phyloP scores from a whole-genome alignment of 305 asterid species.

The Vinca major region DNA sequence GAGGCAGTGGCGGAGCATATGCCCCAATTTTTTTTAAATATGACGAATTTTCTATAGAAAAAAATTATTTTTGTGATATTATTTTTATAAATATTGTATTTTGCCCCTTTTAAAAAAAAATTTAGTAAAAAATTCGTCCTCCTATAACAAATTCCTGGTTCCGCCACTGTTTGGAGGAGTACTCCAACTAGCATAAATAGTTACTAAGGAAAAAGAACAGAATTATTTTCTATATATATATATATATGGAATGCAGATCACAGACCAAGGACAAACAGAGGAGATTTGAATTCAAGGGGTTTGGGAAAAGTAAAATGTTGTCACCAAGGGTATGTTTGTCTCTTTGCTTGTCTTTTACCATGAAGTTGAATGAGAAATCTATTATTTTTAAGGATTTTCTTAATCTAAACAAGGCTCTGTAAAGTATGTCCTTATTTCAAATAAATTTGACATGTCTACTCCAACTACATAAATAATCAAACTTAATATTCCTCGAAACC shows the following conservation, averaged over 20 bases:
- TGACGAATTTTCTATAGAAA: no score
- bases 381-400: slow-evolving; percentile 6
- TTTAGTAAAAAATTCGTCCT: no score
- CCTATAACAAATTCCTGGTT: no score
- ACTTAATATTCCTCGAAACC: slow-evolving; percentile 12
- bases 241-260: neutral
- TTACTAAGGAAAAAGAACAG: no score
- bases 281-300: slow-evolving; percentile 16
- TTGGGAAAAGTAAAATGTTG: slow-evolving; percentile 58
- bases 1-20: no score
- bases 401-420: slow-evolving; percentile 9
- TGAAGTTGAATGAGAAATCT: slow-evolving; percentile 9
- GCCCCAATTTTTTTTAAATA: no score
- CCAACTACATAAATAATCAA: neutral
- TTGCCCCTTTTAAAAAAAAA: no score
- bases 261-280: neutral
- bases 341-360: slow-evolving; percentile 42
- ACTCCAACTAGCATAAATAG: no score
- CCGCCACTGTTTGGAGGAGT: no score
- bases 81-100: no score
- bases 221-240: neutral
- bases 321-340: slow-evolving; percentile 54
- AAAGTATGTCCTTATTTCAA: slow-evolving; percentile 21
- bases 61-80: no score
- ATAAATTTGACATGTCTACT: slow-evolving; percentile 14